Base-by-base conservation (phyloP, 306 rosid species). In the Glycine soja region DNA sequence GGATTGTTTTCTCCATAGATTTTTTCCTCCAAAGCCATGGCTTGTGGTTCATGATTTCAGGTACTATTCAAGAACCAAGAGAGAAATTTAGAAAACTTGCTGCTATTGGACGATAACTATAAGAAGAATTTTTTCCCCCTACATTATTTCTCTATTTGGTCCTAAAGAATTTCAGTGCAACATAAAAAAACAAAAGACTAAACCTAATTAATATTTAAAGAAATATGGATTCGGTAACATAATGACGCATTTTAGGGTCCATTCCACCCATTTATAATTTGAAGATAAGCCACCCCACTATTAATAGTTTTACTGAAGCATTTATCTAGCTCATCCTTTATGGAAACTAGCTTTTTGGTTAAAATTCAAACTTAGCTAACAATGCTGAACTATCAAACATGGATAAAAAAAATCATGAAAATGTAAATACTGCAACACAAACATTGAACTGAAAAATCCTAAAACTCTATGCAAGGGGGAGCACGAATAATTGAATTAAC, bases 11-110 rank as follows among this genome's bases (percentile, higher is more conserved):
- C 89, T 90, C 92, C 43, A 85, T 78, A 14, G 97, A 87, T 79
- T 65, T 88, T 84, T 79, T 93, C 89, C 88, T 90, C 97, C 97
- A 90, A 45, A 74, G 88, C 97, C 93, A 90, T 86, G 88, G 72
- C 82, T 87, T 91, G 72, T 81, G 87, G 67, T 89, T 92, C 97
- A 91, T 93, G 87, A 79, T 85, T 81, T 84, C 77, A 42, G 81
- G 57, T 73, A 43, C 92, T 77, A 36, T 64, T 74, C 71, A 77
- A 77, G 47, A 82, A 47, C 58, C 81, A 19, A 80, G 62, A 58
- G 38, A 59, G 57, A 78, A 40, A 76, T 48, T 18, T 24, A 38
- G 43, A 38, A 38, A 38, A 38, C 43, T 5, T 38, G 4, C 40
- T 36, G 40, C 40, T 36, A 36, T 6, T 74, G 47, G 19, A 30